Percentiles rank a stretch among this genome's conserved stretches.
Conservation (phyloP, 352 stramenopile genomes). For the Pythium biforme region DNA sequence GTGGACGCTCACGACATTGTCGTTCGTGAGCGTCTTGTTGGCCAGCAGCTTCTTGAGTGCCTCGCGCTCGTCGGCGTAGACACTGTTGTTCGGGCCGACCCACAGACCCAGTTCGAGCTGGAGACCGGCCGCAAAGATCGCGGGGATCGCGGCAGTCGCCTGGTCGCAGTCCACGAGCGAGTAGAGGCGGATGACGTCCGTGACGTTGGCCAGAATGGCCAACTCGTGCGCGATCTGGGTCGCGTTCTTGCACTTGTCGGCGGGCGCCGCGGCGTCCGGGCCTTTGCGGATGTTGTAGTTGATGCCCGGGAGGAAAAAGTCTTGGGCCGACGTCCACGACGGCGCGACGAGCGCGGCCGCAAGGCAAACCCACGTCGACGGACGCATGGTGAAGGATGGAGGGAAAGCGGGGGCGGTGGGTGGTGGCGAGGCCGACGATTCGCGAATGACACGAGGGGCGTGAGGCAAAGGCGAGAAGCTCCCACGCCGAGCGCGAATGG, state of each 20-base stretch:
- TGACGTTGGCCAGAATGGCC: slow-evolving; percentile 41
- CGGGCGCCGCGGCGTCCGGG: slow-evolving; percentile 45
- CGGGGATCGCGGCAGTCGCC: slow-evolving; percentile 35
- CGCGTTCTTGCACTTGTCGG: slow-evolving; percentile 54
- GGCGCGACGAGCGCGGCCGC: slow-evolving; percentile 23
- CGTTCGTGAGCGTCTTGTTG: slow-evolving; percentile 36
- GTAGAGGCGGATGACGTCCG: slow-evolving; percentile 53
- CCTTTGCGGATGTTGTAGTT: slow-evolving; percentile 76
- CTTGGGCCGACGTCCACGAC: slow-evolving; percentile 27
- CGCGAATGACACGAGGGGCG: background rate
- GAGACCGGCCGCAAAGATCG: slow-evolving; percentile 40
- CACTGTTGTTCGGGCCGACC: slow-evolving; percentile 40
- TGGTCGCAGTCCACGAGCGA: slow-evolving; percentile 54
- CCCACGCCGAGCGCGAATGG: too few species aligned
- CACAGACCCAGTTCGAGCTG: slow-evolving; percentile 57
- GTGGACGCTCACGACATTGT: slow-evolving; percentile 55
- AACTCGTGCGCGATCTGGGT: slow-evolving; percentile 51
- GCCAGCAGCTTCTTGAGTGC: slow-evolving; percentile 41
- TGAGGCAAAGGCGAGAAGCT: too few species aligned
- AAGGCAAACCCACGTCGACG: slow-evolving; percentile 24
- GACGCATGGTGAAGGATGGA: slow-evolving; percentile 1
- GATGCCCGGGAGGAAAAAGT: slow-evolving; percentile 48
- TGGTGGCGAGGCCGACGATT: background rate
- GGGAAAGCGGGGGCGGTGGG: background rate
- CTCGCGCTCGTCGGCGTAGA: slow-evolving; percentile 42